These are phyloP conservation scores for Trypanosoma conorhini DNA, from an alignment of 208 protist species.

Conservation along the genomic window DNA sequence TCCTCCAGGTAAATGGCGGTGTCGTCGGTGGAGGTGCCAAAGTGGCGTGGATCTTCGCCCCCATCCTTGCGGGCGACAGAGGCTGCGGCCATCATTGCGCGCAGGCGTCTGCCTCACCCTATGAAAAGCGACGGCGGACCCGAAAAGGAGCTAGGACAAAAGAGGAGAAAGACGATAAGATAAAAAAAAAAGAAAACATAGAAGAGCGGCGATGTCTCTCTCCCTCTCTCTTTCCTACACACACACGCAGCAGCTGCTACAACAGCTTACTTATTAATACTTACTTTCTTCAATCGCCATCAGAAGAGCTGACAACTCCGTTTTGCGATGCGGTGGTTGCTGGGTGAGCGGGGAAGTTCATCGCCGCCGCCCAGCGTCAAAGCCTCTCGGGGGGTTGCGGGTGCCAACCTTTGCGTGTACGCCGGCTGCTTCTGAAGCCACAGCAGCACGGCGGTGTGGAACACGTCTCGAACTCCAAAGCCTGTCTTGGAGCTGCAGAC, in stretches of 20 bases:
- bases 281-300: neutral
- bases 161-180: constrained; percentile 1
- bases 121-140: neutral
- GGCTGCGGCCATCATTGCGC: constrained; percentile 15
- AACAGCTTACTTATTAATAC: neutral
- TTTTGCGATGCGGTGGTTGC: neutral
- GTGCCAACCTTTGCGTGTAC: neutral
- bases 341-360: neutral
- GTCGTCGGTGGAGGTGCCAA: constrained; percentile 75
- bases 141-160: constrained; percentile 2
- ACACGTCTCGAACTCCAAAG: constrained; percentile 23
- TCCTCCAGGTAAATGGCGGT: constrained; percentile 84
- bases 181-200: constrained; percentile 13
- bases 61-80: constrained; percentile 17
- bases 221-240: constrained; percentile 21
- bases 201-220: constrained; percentile 3
- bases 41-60: constrained; percentile 44
- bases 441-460: constrained; percentile 23
- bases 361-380: neutral
- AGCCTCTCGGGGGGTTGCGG: neutral
- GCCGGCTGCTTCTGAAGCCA: constrained; percentile 22
- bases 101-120: neutral
- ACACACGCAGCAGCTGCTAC: too few relatives aligned
- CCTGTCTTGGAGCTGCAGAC: constrained; percentile 29
- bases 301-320: constrained; percentile 14